Evolutionary conservation across 2,329 filamentous ascomycete species (phyloP), one percentile per base, ranked within the genome.

Genomic region (Sporothrix humicola): DNA sequence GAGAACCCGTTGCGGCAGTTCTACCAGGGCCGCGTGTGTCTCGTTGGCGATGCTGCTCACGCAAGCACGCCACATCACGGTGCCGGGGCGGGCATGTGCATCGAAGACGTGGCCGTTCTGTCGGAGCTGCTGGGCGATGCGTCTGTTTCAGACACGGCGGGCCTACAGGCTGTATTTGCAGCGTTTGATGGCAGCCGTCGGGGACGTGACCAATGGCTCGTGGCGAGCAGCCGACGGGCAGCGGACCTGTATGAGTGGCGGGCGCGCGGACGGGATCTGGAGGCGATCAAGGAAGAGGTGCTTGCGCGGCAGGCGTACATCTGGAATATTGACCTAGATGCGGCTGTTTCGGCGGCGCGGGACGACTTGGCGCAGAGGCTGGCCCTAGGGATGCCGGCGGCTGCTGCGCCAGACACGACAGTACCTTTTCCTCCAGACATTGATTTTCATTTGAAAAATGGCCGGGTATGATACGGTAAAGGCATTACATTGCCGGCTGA

Each of bases 1-100:
- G 80, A 84, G n/a, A 77, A 83, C 58, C 84, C 83, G 0, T 79
- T 85, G 0, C 81, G 82, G 0, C 77, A 78, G 12, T 87, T 84
- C 59, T 82, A 81, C 76, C 81, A 82, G 31, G 82, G 82, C 8
- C 81, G 84, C 0, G 77, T 87, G 31, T 84, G 83, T 52, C 82
- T 91, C 1, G 79, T 89, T 0, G 90, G 89, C 15, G 89, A 92
- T 77, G 88, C 89, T 0, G 90, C 89, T 0, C 89, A 91, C 78
- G 89, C 88, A 0, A 87, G 87, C 54, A 87, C 88, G 0, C 89
- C 89, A 0, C 86, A 88, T 54, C 86, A 89, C 58, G 89, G 88
- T 0, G 85, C 88, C 0, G 89, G 89, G 2, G 85, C 87, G 0
- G 87, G 87, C 1, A 84, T 90, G 77, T 87, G 86, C 1, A 86